Evolutionary conservation across 2,329 filamentous ascomycete species (phyloP), one percentile per base, ranked within the genome.

Genomic region (Colletotrichum sp.): DNA sequence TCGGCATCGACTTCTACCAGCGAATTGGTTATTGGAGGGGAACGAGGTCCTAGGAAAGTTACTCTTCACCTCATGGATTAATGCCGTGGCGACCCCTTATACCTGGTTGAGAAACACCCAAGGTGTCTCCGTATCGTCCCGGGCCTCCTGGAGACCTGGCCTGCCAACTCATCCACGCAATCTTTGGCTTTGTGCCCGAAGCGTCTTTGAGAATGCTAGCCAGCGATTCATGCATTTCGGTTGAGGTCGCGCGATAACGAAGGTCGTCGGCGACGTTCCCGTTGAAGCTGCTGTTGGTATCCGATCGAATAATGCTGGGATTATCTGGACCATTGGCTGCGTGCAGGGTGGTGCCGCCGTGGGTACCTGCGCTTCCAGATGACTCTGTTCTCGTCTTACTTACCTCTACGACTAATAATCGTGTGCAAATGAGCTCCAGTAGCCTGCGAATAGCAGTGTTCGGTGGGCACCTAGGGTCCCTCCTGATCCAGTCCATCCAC

Each of bases 401-500:
- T 62, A 71, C 60, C 39, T 56, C 28, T 12, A 65, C 6, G 2
- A 71, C 68, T 15, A 71, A 8, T 3, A 71, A 12, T 22, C 43
- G 13, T 4, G 28, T 71, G 16, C 39, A 56, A 6, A 71, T 39
- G 4, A 65, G 68, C 1, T 71, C 68, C 1, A 71, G 39, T 0
- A 56, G 6, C 7, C 7, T 13, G 43, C 58, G 39, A 8, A 65
- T 15, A 3, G 60, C 68, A 4, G 68, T 71, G 0, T 65, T 56
- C 8, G 7, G 6, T 8, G 39, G 22, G 3, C 58, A 65, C 4
- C 68, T 22, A 0, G 10, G 16, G 8, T 71, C 68, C 4, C 5
- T 39, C 3, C 43, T 65, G 18, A 71, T 65, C 32, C 34, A 62
- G 2, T 71, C 68, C 8, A 71, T 65, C 68, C 68, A 71, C 39